Base-by-base conservation (phyloP, 305 asterid genomes). In the Solanum hybrid region DNA sequence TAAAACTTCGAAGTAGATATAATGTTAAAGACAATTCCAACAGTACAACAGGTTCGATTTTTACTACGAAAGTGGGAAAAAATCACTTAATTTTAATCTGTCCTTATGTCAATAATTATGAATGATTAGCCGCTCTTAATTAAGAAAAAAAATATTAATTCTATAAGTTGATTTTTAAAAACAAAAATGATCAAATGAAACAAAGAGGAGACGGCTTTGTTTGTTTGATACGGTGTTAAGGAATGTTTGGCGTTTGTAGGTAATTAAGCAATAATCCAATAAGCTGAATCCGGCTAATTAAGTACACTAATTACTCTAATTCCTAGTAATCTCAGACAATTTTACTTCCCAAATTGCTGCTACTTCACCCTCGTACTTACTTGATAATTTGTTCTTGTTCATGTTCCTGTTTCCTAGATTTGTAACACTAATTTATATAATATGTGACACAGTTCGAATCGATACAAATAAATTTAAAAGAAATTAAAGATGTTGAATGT, bases 211-310 rank as follows among this genome's bases (percentile, higher is more conserved):
- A 81, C 95, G 95, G 95, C 94, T 89, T 20, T 85, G 7, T 87
- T 94, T 91, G 95, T 92, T 89, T 92, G 90, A 91, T 92, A 22
- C n/a, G 80, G 51, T 90, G 95, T 88, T 46, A 31, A 84, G 87
- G 82, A 91, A 88, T 86, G 89, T 77, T 92, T 92, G 92, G 92
- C 86, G 11, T 35, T 86, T 46, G 90, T 84, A 76, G 82, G 7
- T 4, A 38, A 46, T 69, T 76, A 84, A 69, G 37, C 42, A 88
- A 89, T 89, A 87, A 90, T 90, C 93, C 94, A 56, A 90, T 88
- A 85, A 79, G 29, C 85, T 91, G 91, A 94, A 94, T 90, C 95
- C 95, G 96, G 97, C 93, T 95, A 94, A 92, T 78, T 46, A 27
- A 7, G 12, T 10, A 37, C 60, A 12, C 22, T 31, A n/a, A 36